phyloP scores from a whole-genome alignment of 306 rosid genomes.

The Begonia loranthoides region DNA sequence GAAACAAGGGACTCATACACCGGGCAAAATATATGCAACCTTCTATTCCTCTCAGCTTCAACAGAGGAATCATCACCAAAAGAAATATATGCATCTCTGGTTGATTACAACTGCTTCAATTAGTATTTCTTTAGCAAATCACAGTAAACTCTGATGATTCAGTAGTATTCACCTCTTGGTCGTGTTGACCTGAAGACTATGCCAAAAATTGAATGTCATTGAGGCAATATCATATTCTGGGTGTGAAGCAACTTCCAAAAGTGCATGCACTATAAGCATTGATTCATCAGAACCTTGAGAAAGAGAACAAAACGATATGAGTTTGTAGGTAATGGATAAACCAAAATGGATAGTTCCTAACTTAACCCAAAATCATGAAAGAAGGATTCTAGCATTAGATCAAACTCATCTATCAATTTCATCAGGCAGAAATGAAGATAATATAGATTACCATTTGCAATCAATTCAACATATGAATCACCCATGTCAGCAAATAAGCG shows the following conservation, averaged over 20 bases:
- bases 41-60: constrained; percentile 84
- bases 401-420: no score
- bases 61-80: constrained; percentile 51
- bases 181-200: constrained; percentile 82
- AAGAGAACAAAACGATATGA: neutral
- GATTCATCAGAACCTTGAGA: constrained; percentile 81
- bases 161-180: constrained; percentile 51
- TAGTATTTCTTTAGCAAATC: constrained; percentile 13
- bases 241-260: constrained; percentile 96
- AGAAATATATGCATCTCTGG: constrained; percentile 69
- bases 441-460: constrained; percentile 56
- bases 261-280: constrained; percentile 76
- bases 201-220: constrained; percentile 98
- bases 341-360: no score
- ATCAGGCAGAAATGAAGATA: no score
- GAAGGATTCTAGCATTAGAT: no score
- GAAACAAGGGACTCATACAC: constrained; percentile 95
- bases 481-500: constrained; percentile 99
- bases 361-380: no score
- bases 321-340: neutral
- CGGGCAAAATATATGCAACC: constrained; percentile 70
- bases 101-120: constrained; percentile 17
- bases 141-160: constrained; percentile 4
- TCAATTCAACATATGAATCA: constrained; percentile 87
- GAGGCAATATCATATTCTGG: constrained; percentile 88